Evolutionary conservation across 1,139 yeast species (phyloP), one percentile per base, ranked within the genome.

Genomic region (Blastobotrys malaysiensis): DNA sequence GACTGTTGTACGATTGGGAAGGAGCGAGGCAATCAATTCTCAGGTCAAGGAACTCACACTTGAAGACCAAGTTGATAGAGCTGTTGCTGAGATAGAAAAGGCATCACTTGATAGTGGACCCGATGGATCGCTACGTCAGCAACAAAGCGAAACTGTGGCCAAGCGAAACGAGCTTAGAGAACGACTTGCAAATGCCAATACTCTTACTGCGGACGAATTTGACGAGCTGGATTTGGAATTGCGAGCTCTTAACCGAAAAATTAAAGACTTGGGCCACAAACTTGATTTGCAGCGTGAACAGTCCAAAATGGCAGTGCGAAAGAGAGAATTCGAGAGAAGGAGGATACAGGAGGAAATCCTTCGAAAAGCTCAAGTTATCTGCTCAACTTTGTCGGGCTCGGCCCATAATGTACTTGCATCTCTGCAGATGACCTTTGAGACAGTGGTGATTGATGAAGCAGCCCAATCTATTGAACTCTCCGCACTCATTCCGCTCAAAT

Each of bases 391-490:
- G 46, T 90, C 98, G 0, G 99, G 98, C 19, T 84, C 97, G 2
- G 97, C 99, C 0, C 97, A 90, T 72, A 95, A 87, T 58, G 82
- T 89, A 56, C 76, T 95, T 52, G 82, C 91, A 0, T 79, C 83
- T 49, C 73, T 91, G 64, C 83, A 90, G 16, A 79, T 89, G 65
- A 80, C 80, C 45, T 93, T 95, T 69, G 96, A 88, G 53, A 88
- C 95, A n/a, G 98, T 95, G 1, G 84, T 95, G 54, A 85, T 95
- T 61, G 99, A 95, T 75, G 99, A 95, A 70, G 99, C 99, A 1
- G 95, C 98, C 65, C 99, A 95, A 69, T 87, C 96, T 81, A 93
- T 95, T 48, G 99, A 95, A 67, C 69, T 93, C 48, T 88, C 97
- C 9, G 88, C 96, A 0, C 79, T 95, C 36, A 93, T 93, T 64